A percentile compares a stretch with the other conserved stretches of the same genome.
Conservation (phyloP, 345 rosid species). For the Microthlaspi erraticum region DNA sequence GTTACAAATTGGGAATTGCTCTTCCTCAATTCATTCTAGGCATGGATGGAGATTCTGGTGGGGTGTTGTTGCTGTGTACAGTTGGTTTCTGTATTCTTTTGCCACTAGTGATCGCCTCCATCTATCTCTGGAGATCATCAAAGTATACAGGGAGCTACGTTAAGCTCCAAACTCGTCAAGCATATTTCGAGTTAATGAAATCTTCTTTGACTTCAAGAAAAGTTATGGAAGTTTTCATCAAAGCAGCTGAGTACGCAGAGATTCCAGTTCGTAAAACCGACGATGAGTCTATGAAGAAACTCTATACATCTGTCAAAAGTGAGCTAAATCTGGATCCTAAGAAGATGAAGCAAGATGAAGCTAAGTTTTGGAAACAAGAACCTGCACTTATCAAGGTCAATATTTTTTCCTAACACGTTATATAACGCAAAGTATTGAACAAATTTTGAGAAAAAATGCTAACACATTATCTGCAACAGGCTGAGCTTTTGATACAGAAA, state of each 20-base stretch:
- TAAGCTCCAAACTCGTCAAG: conserved; percentile 88
- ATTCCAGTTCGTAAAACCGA: conserved; percentile 92
- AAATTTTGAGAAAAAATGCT: background rate
- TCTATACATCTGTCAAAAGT: conserved; percentile 79
- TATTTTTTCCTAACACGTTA: conserved; percentile 12
- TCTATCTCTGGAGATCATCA: conserved; percentile 92
- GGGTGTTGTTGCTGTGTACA: conserved; percentile 82
- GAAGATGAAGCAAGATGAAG: conserved; percentile 97
- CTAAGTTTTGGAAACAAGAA: conserved; percentile 96
- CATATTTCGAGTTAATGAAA: conserved; percentile 79
- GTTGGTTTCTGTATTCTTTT: conserved; percentile 94
- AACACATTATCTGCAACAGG: conserved; percentile 47
- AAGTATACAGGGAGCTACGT: conserved; percentile 94
- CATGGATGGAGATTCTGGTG: conserved; percentile 92
- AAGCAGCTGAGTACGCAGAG: conserved; percentile 95
- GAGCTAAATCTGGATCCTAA: conserved; percentile 89
- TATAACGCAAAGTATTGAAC: background rate
- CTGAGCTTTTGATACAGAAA: conserved; percentile 91
- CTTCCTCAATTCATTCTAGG: conserved; percentile 88
- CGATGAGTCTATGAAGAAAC: conserved; percentile 82
- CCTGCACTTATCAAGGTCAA: conserved; percentile 84
- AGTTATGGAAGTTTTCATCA: conserved; percentile 87
- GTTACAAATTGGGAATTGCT: conserved; percentile 97
- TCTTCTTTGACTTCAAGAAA: conserved; percentile 88
- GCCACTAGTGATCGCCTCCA: conserved; percentile 86